Conservation (phyloP, 345 rosid genomes). For the Ceriops decandra region DNA sequence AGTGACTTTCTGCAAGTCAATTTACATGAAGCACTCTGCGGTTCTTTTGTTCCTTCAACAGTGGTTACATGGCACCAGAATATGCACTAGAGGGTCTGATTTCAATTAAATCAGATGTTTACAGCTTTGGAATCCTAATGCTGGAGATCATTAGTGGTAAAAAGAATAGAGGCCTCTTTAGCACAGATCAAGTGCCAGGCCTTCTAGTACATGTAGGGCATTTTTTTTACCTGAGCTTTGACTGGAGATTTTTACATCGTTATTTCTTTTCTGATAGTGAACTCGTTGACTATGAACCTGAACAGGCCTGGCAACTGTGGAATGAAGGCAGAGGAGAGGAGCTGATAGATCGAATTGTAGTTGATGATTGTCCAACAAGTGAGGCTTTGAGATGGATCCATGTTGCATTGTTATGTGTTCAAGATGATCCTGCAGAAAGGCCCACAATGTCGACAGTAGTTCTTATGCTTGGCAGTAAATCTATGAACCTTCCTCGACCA, state of each 20-base stretch:
- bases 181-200: constrained; percentile 23
- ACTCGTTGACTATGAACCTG: neutral
- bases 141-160: constrained; percentile 44
- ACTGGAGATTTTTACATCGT: neutral
- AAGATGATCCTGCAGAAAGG: constrained; percentile 39
- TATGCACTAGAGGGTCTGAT: constrained; percentile 43
- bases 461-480: constrained; percentile 47
- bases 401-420: constrained; percentile 43
- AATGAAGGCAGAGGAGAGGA: constrained; percentile 32
- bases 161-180: constrained; percentile 35
- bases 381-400: constrained; percentile 45
- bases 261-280: neutral
- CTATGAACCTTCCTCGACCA: constrained; percentile 33
- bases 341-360: constrained; percentile 33
- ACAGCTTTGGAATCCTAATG: constrained; percentile 41
- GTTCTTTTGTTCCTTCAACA: constrained; percentile 4
- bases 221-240: neutral
- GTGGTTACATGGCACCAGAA: constrained; percentile 62
- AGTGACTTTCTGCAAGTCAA: neutral
- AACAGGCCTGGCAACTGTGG: constrained; percentile 49
- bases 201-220: constrained; percentile 37
- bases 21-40: constrained; percentile 10
- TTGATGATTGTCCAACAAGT: neutral
- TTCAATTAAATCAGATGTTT: constrained; percentile 48
- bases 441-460: constrained; percentile 44